These are phyloP conservation scores for Blepharisma japonicum DNA, from an alignment of 73 alveolate species.

Conservation along the genomic window DNA sequence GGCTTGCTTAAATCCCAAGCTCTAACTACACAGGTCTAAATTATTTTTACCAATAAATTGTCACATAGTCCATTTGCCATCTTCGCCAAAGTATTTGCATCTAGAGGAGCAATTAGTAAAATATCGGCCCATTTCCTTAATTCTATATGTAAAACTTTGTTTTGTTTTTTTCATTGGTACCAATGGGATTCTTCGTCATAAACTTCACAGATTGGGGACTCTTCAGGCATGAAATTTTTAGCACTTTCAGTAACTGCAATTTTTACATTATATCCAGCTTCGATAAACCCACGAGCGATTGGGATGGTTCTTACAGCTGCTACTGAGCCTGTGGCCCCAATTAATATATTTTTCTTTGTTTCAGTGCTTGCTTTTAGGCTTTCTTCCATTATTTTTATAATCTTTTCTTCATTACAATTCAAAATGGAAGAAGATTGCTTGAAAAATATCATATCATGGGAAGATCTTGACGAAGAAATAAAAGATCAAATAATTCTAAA, in stretches of 20 bases:
- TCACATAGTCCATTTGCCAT: slow-evolving; percentile 79
- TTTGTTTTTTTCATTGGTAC: slow-evolving; percentile 62
- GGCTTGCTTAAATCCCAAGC: slow-evolving; percentile 72
- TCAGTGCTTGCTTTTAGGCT: too few species aligned
- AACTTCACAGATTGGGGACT: slow-evolving; percentile 21
- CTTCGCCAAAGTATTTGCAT: slow-evolving; percentile 88
- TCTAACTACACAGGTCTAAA: slow-evolving; percentile 60
- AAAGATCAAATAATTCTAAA: too few species aligned
- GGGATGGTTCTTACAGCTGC: slow-evolving; percentile 65
- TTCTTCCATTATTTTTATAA: too few species aligned
- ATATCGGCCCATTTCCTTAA: slow-evolving; percentile 68
- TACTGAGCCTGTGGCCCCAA: slow-evolving; percentile 50
- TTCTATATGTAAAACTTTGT: slow-evolving; percentile 82
- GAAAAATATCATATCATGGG: too few species aligned
- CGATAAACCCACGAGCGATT: slow-evolving; percentile 31
- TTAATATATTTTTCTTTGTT: background rate
- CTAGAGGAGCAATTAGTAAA: slow-evolving; percentile 74
- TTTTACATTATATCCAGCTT: background rate
- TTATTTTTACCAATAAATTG: slow-evolving; percentile 47
- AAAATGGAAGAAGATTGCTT: too few species aligned
- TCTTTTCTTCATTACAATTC: too few species aligned
- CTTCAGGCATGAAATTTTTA: slow-evolving; percentile 30
- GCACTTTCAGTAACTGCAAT: slow-evolving; percentile 11
- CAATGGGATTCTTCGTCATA: slow-evolving; percentile 72
- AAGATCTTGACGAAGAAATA: too few species aligned